Conservation (phyloP, 805 yeast genomes). For the Metahyphopichia silvanorum region DNA sequence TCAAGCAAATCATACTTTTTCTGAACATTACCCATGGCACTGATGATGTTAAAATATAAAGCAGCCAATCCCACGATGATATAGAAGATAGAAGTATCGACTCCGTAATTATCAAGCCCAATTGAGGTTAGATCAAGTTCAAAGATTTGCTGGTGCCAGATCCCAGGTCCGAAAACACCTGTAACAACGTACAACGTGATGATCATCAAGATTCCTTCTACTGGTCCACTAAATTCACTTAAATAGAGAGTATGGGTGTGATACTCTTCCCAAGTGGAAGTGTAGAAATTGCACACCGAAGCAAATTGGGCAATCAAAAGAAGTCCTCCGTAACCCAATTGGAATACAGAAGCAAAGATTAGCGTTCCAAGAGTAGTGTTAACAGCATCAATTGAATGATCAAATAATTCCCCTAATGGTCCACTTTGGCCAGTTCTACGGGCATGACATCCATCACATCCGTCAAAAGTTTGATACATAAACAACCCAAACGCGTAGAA, state of each 20-base stretch:
- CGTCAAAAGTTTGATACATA: constrained; percentile 92
- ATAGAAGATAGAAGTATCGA: constrained; percentile 44
- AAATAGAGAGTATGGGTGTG: constrained; percentile 81
- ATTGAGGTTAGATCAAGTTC: constrained; percentile 35
- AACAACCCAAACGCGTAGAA: constrained; percentile 80
- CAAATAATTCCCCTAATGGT: constrained; percentile 92
- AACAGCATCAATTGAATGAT: constrained; percentile 73
- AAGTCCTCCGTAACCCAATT: constrained; percentile 66
- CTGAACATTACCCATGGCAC: constrained; percentile 63
- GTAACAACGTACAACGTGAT: constrained; percentile 54
- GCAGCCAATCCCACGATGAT: constrained; percentile 51
- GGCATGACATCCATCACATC: constrained; percentile 95
- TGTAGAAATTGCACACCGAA: constrained; percentile 74
- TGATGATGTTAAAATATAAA: constrained; percentile 59
- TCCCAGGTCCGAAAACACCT: constrained; percentile 64
- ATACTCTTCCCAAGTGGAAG: constrained; percentile 94
- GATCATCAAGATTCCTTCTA: constrained; percentile 81
- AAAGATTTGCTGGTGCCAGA: constrained; percentile 55
- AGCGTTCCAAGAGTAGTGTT: constrained; percentile 80
- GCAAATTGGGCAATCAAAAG: constrained; percentile 67
- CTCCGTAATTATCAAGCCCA: constrained; percentile 21
- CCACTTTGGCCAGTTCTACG: constrained; percentile 93
- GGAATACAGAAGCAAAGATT: constrained; percentile 72
- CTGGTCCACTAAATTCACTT: constrained; percentile 87
- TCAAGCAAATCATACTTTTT: constrained; percentile 32